Percentiles rank a stretch among this genome's conserved stretches.
Evolutionary conservation across 192 early-diverging fungal species (phyloP).

Genomic region (Glomus cerebriforme): DNA sequence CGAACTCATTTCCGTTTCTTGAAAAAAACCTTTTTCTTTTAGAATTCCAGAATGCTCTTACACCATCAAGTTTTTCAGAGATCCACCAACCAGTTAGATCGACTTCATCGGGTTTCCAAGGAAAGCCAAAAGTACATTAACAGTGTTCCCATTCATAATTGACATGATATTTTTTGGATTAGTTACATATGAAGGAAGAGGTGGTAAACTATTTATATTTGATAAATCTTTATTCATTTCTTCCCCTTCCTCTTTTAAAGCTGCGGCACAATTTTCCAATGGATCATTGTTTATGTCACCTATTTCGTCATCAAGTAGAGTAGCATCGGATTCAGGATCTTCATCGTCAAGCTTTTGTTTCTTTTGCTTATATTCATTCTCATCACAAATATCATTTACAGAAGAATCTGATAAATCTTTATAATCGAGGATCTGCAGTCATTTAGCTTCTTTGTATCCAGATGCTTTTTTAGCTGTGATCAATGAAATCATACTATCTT

Average conservation of each 20-base stretch:
- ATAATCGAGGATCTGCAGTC: background rate
- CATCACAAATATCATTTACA: background rate
- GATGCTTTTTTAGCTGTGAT: background rate
- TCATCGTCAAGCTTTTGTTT: background rate
- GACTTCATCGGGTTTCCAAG: slow-evolving; percentile 41
- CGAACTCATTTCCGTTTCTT: background rate
- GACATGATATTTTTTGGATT: background rate
- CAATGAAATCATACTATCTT: background rate
- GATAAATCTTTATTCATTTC: background rate
- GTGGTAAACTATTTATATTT: background rate
- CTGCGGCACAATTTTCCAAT: too few species aligned
- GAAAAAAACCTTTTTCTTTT: background rate
- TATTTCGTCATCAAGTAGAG: background rate
- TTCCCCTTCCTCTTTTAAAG: background rate
- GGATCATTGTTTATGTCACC: background rate
- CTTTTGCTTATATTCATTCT: background rate
- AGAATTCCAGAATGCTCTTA: slow-evolving; percentile 5
- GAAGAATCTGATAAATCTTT: background rate
- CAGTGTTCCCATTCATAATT: slow-evolving; percentile 36
- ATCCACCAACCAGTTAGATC: slow-evolving; percentile 78
- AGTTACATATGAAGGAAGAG: background rate
- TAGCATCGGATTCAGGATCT: background rate
- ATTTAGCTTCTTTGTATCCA: background rate
- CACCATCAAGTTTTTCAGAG: slow-evolving; percentile 63
- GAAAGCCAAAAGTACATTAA: slow-evolving; percentile 44